Evolutionary conservation across 495 filamentous ascomycete genomes (phyloP), one percentile per base, ranked within the genome.

Genomic region (Aspergillus baeticus): DNA sequence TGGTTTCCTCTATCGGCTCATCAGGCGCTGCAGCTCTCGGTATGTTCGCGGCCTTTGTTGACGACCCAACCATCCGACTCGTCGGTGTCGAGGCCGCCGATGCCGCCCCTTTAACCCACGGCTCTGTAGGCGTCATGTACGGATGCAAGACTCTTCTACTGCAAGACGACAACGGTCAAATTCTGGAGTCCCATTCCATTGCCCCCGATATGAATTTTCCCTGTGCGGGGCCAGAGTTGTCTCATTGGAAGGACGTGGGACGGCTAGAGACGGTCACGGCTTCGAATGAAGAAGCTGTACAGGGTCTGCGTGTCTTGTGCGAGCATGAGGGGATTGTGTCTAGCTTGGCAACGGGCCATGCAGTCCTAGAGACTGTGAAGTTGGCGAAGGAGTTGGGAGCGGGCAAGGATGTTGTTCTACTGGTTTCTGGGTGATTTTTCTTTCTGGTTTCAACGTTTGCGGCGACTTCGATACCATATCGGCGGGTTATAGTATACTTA

Each of bases 181-280:
- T 72, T 39, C 33, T 64, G 17, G 61, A 66, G 20, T 67, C 67
- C 17, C 55, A 67, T 35, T 68, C 69, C 1, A 70, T 70, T 35
- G 65, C 69, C 5, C 69, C 69, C 38, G 69, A 72, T 45, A 44
- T 72, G 63, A 70, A 69, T 35, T 55, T 70, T 10, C 68, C 67
- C 3, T 66, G 59, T 10, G 68, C 68, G 57, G 69, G 67, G 2
- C 69, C 69, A 11, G 69, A 72, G 31, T 31, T 72, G 35, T 66
- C 69, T 22, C 58, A 69, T 62, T 72, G 67, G 69, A 72, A 69
- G 61, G 53, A 61, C 14, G 52, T 36, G 47, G 66, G 61, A 22
- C 63, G 69, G 7, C 48, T 72, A 59, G 62, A 67, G 63, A 67
- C 66, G 20, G 43, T 42, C 26, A 64, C 68, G 10, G 69, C 64